These are phyloP conservation scores for Aspergillus ochraceoroseus DNA, from an alignment of 2,329 filamentous ascomycete genomes.

Conservation along the genomic window DNA sequence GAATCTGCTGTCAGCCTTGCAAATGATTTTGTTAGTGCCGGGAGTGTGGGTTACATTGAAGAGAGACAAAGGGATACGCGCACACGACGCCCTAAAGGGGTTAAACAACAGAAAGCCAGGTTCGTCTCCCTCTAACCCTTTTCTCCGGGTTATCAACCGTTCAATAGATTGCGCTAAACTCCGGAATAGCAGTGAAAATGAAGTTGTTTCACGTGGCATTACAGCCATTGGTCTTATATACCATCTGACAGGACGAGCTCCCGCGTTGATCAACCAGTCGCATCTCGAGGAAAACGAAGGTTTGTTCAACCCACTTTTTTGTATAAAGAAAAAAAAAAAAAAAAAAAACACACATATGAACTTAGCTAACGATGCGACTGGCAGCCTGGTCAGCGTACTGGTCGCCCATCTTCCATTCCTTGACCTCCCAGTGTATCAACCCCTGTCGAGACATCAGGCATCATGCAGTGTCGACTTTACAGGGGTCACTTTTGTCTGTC, in stretches of 20 bases:
- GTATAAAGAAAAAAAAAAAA: not conserved
- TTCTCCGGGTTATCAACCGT: conserved; percentile 1
- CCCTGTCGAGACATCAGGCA: conserved; percentile 89
- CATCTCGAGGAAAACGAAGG: conserved; percentile 83
- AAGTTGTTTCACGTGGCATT: conserved; percentile 69
- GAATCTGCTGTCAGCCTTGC: conserved; percentile 78
- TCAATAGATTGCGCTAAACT: conserved; percentile 9
- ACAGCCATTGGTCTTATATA: conserved; percentile 79
- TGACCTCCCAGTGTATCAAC: conserved; percentile 88
- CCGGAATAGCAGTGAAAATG: conserved; percentile 55
- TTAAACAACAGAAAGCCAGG: conserved; percentile 53
- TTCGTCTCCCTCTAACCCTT: conserved; percentile 35
- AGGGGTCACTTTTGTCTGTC: conserved; percentile 77
- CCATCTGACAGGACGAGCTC: conserved; percentile 73
- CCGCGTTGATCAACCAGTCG: conserved; percentile 83
- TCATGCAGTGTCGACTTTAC: conserved; percentile 77
- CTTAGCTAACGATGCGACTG: conserved; percentile 13
- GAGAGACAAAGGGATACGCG: conserved; percentile 63
- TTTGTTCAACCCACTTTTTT: conserved; percentile 34
- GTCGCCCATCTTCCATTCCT: conserved; percentile 85
- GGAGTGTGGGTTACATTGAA: conserved; percentile 63
- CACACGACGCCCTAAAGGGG: conserved; percentile 49
- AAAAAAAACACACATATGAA: no score
- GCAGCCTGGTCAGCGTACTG: conserved; percentile 95
- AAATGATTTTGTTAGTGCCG: conserved; percentile 83